These are phyloP conservation scores for Pyropia yezoensis DNA, from an alignment of 23 red algal genomes.

Conservation along the genomic window DNA sequence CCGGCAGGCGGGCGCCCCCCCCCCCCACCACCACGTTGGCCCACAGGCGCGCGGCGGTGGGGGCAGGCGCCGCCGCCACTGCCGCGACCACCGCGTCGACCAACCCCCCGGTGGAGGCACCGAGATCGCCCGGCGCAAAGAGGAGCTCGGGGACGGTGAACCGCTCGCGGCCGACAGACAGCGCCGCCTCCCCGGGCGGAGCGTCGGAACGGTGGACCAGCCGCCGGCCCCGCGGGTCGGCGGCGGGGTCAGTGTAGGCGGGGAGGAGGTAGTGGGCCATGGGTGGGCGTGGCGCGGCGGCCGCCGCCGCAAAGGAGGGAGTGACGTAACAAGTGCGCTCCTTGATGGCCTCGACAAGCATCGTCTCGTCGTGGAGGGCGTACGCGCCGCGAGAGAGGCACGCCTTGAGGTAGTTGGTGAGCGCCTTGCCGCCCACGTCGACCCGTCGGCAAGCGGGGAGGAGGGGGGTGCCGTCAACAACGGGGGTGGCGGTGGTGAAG, in stretches of 20 bases:
- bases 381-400: slow-evolving; percentile 44
- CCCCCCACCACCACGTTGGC: slow-evolving; percentile 66
- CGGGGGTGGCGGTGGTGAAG: slow-evolving; percentile 55
- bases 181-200: slow-evolving; percentile 24
- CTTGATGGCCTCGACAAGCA: slow-evolving; percentile 66
- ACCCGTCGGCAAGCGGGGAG: slow-evolving; percentile 35
- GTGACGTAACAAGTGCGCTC: slow-evolving; percentile 81
- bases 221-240: slow-evolving; percentile 45
- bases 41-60: slow-evolving; percentile 28
- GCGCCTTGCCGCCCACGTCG: slow-evolving; percentile 62
- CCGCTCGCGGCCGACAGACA: slow-evolving; percentile 61
- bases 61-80: slow-evolving; percentile 27
- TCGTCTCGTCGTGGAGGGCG: slow-evolving; percentile 71
- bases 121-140: slow-evolving; percentile 47
- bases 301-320: slow-evolving; percentile 14
- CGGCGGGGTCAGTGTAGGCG: slow-evolving; percentile 19
- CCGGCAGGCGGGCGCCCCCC: slow-evolving; percentile 43
- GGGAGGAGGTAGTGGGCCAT: slow-evolving; percentile 62
- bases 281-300: not conserved
- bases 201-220: slow-evolving; percentile 12
- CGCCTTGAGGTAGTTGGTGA: slow-evolving; percentile 79
- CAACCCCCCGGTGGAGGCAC: slow-evolving; percentile 42
- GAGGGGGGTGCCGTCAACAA: slow-evolving; percentile 45
- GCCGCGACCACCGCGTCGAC: slow-evolving; percentile 49
- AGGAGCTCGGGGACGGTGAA: slow-evolving; percentile 74